Evolutionary conservation across 1,139 yeast species (phyloP).

Genomic region (Saccharomyces hybrid): DNA sequence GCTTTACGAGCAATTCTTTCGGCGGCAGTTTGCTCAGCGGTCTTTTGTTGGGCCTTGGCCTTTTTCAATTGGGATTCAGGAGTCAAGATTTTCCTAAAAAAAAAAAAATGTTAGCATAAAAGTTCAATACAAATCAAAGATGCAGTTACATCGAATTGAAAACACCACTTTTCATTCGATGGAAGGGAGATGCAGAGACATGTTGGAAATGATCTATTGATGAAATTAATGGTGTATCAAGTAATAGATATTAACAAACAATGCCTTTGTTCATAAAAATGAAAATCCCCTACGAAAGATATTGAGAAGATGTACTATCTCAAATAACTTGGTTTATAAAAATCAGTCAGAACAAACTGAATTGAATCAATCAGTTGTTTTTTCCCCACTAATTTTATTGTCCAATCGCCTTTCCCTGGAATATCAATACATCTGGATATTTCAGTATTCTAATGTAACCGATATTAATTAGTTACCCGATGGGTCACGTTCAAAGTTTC

Average conservation of each 20-base stretch:
- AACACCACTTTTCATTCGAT: conserved; percentile 34
- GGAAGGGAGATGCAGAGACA: conserved; percentile 29
- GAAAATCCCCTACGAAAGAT: conserved; percentile 1
- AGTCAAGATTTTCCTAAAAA: conserved; percentile 36
- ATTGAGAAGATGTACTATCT: not conserved
- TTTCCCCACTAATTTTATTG: no score
- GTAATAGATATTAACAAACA: not conserved
- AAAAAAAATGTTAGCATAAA: conserved; percentile 16
- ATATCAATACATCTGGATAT: not conserved
- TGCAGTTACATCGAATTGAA: conserved; percentile 32
- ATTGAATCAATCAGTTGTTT: not conserved
- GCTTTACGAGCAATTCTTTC: conserved; percentile 79
- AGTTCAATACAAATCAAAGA: conserved; percentile 12
- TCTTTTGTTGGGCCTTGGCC: conserved; percentile 84
- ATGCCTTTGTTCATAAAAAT: not conserved
- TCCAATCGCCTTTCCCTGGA: not conserved
- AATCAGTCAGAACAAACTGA: not conserved
- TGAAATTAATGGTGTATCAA: not conserved
- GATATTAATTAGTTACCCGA: not conserved
- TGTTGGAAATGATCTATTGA: conserved; percentile 16
- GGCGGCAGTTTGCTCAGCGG: conserved; percentile 80
- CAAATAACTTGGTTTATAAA: not conserved
- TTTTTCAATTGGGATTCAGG: conserved; percentile 97
- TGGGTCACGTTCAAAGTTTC: not conserved
- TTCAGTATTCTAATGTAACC: not conserved